Base-by-base conservation (phyloP, 2,329 filamentous ascomycete species). In the Annulohypoxylon truncatum region DNA sequence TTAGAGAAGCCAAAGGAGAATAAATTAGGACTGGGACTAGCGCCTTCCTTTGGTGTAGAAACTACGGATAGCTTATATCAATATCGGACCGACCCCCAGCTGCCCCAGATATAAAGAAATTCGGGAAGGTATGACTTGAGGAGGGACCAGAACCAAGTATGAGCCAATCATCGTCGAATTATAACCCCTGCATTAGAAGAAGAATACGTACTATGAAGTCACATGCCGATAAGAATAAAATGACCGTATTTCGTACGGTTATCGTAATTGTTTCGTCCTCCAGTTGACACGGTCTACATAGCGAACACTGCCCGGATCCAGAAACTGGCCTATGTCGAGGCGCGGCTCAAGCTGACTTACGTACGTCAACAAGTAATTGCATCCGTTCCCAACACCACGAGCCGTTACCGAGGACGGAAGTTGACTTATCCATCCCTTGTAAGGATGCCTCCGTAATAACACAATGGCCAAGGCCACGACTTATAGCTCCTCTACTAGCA, bases 401-500 rank as follows among this genome's bases (percentile, higher is more conserved):
- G 20, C 59, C 62, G 57, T 66, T 66, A 29, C 56, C 53, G 48
- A 68, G 55, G 51, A 64, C 60, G 56, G 56, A 54, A 54, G 22
- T 26, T 47, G 18, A 52, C 4, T 66, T 66, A 22, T 51, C 35
- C 47, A 24, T 46, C 18, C 56, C 64, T 60, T 65, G 68, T 74
- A 79, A 75, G 69, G 57, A 82, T 82, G 80, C 77, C 76, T 70
- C 74, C 75, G 61, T 75, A 75, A 77, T 80, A 77, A 77, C 66
- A 76, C 73, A 66, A 82, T 82, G 80, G 79, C 78, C 76, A 80
- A 80, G 78, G 80, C 79, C 79, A 79, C 76, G 73, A 72, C 71
- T 59, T 71, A 72, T 44, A 76, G 67, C 72, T 73, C 73, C 66
- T 67, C 61, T 61, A 68, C 61, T 61, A 68, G 22, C 29, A 66